Percentiles rank a stretch among this genome's conserved stretches.
phyloP scores from a whole-genome alignment of 441 rosid genomes.

The Populus trichocarpa region DNA sequence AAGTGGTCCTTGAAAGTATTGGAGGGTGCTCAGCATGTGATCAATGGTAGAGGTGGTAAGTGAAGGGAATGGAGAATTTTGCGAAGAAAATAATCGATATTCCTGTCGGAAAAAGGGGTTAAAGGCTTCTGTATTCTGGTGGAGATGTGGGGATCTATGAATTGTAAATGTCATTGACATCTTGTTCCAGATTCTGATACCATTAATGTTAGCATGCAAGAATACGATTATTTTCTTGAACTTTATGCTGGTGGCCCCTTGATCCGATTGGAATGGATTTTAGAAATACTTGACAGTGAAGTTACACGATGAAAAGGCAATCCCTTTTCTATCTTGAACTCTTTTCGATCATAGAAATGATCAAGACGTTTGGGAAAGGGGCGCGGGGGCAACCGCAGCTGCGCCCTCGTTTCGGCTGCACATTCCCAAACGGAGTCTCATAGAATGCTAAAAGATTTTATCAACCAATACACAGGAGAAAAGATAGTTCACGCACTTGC shows the following conservation, averaged over 20 bases:
- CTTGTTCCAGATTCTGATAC: slow-evolving; percentile 1
- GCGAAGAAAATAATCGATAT: neutral
- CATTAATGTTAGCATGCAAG: slow-evolving; percentile 13
- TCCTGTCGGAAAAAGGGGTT: slow-evolving; percentile 22
- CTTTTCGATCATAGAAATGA: neutral
- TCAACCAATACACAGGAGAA: neutral
- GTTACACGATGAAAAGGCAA: neutral
- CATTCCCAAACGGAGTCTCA: too few species aligned
- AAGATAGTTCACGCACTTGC: neutral
- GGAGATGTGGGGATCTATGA: slow-evolving; percentile 5
- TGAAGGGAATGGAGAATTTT: slow-evolving; percentile 5
- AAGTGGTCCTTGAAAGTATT: slow-evolving; percentile 6
- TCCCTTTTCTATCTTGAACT: slow-evolving; percentile 4
- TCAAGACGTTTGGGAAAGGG: too few species aligned
- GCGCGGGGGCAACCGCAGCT: too few species aligned
- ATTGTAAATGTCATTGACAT: neutral
- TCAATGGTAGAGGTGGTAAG: neutral
- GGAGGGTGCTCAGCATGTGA: slow-evolving; percentile 11
- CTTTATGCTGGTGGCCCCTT: neutral
- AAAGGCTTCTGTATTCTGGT: slow-evolving; percentile 1
- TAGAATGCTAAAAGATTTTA: neutral
- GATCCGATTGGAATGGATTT: too few species aligned
- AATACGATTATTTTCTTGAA: slow-evolving; percentile 19
- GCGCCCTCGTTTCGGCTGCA: too few species aligned
- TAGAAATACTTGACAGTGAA: too few species aligned